Evolutionary conservation across 179 eudicot species (phyloP).

Genomic region (Carnegiea gigantea): DNA sequence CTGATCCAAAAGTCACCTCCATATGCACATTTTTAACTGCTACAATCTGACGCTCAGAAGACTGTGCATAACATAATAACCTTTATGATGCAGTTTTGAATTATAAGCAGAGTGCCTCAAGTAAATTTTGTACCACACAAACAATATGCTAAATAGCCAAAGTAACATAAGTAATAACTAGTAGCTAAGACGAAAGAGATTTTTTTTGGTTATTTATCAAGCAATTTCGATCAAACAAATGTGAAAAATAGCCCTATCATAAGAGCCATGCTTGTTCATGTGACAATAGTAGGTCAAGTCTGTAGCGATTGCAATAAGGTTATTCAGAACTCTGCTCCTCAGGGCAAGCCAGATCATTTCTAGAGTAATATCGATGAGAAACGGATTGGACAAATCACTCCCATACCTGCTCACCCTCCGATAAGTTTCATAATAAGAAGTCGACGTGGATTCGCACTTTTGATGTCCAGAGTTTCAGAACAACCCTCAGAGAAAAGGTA

Average conservation of each 20-base stretch:
- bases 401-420: not conserved
- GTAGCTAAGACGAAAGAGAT: not conserved
- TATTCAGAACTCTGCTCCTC: not conserved
- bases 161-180: not conserved
- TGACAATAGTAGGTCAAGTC: not conserved
- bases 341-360: not conserved
- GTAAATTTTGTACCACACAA: not conserved
- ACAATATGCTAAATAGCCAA: not conserved
- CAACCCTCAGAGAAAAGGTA: not conserved
- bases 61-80: not conserved
- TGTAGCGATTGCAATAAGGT: not conserved
- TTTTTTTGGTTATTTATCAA: not conserved
- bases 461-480: not conserved
- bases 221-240: not conserved
- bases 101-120: not conserved
- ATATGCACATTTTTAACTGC: not conserved
- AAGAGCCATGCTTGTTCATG: not conserved
- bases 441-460: not conserved
- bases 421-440: not conserved
- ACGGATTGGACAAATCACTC: slow-evolving; percentile 1
- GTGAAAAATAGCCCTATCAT: not conserved
- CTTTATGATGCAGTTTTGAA: not conserved
- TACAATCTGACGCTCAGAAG: not conserved
- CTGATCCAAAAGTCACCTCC: not conserved
- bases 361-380: not conserved